Percentiles rank a stretch among this genome's conserved stretches.
Evolutionary conservation across 768 basidiomycete genomes (phyloP).

Genomic region (Rhizopogon salebrosus): DNA sequence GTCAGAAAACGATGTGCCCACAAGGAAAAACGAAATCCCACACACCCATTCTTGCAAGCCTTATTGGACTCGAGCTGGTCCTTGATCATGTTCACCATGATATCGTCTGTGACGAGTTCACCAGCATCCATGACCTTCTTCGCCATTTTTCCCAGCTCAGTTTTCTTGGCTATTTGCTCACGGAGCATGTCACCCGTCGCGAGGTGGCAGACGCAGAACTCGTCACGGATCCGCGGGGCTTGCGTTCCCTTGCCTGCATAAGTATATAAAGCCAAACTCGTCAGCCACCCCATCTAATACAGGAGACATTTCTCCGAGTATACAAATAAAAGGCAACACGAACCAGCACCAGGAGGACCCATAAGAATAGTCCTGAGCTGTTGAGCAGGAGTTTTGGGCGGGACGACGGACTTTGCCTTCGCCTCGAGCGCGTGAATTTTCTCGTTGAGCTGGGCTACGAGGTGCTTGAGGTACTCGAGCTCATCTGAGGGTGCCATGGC

Average conservation of each 20-base stretch:
- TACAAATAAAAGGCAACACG: conserved; percentile 19
- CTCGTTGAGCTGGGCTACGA: conserved; percentile 84
- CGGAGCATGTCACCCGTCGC: conserved; percentile 99
- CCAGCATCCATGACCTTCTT: conserved; percentile 98
- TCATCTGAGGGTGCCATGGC: conserved; percentile 68
- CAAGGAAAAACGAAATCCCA: conserved; percentile 5
- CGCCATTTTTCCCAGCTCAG: conserved; percentile 81
- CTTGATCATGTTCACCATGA: conserved; percentile 97
- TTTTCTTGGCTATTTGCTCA: conserved; percentile 85
- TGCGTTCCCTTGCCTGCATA: conserved; percentile 93
- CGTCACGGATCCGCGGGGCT: conserved; percentile 86
- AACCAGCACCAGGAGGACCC: conserved; percentile 96
- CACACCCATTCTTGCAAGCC: conserved; percentile 93
- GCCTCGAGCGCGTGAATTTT: conserved; percentile 82
- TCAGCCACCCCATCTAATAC: neutral
- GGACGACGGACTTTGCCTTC: conserved; percentile 46
- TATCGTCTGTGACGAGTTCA: conserved; percentile 92
- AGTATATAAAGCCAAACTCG: neutral
- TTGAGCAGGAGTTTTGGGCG: conserved; percentile 54
- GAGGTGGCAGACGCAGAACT: conserved; percentile 96
- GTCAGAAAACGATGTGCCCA: neutral
- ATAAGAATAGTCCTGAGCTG: conserved; percentile 89
- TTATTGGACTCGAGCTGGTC: conserved; percentile 91
- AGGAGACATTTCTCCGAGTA: neutral
- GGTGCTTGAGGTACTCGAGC: conserved; percentile 90